Conservation (phyloP, 805 yeast genomes). For the Dipodascus albidus region DNA sequence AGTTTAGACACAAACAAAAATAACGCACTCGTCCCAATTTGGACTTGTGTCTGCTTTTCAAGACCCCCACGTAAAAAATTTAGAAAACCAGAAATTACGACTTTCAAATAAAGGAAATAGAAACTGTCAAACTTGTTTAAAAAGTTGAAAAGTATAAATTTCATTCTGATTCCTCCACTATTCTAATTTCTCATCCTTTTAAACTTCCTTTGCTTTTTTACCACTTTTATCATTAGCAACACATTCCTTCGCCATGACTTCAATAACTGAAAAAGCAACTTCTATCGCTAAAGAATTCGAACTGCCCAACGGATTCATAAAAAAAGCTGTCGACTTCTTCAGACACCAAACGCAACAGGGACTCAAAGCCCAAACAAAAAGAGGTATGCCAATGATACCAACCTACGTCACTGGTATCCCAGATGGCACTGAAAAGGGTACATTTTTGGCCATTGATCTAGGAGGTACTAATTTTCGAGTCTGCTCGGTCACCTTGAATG, state of each 20-base stretch:
- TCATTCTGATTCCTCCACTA: no score
- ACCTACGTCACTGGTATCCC: slow-evolving; percentile 80
- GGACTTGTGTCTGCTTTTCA: no score
- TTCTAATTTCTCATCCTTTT: background rate
- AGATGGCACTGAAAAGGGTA: slow-evolving; percentile 72
- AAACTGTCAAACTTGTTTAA: no score
- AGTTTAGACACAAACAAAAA: no score
- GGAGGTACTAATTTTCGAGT: slow-evolving; percentile 97
- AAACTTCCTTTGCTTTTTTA: background rate
- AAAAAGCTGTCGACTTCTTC: slow-evolving; percentile 17
- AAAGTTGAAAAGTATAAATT: no score
- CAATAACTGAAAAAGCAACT: slow-evolving; percentile 6
- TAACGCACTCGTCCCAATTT: no score
- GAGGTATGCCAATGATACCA: slow-evolving; percentile 66
- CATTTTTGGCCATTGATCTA: slow-evolving; percentile 79
- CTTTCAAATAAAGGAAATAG: no score
- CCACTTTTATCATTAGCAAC: background rate
- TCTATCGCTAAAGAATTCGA: slow-evolving; percentile 14
- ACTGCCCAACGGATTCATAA: slow-evolving; percentile 14
- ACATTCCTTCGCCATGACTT: background rate
- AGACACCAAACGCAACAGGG: slow-evolving; percentile 18
- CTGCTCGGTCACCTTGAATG: slow-evolving; percentile 62
- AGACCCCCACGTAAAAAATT: no score
- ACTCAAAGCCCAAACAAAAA: slow-evolving; percentile 16
- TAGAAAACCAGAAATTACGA: no score